A percentile compares a stretch with the other conserved stretches of the same genome.
Evolutionary conservation across 2,329 filamentous ascomycete genomes (phyloP).

Genomic region (Colletotrichum eleusines): DNA sequence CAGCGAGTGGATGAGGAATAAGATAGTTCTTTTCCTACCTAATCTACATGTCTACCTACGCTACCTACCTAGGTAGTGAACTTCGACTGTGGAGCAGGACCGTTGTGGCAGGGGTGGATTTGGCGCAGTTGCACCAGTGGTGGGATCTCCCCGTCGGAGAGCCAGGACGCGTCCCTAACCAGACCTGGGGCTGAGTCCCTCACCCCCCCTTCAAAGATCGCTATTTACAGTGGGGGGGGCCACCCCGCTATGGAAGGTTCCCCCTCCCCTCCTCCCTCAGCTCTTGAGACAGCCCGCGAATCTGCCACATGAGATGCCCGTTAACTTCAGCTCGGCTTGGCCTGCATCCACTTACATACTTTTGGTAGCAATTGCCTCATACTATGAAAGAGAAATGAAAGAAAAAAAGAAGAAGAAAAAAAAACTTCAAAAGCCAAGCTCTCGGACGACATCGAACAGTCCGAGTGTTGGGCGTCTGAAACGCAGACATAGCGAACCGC

Average conservation of each 20-base stretch:
- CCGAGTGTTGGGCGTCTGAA: conserved; percentile 10
- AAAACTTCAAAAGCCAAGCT: not conserved
- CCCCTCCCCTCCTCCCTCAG: conserved; percentile 9
- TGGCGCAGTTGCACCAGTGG: conserved; percentile 26
- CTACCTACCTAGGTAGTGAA: not conserved
- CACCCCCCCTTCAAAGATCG: not conserved
- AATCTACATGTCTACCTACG: too few species aligned
- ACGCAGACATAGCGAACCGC: not conserved
- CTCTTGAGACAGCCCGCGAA: conserved; percentile 25
- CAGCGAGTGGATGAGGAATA: not conserved
- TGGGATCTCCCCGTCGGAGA: not conserved
- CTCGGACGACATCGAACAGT: not conserved
- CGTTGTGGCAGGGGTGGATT: conserved; percentile 11
- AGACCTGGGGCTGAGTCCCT: conserved; percentile 9
- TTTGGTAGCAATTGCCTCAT: not conserved
- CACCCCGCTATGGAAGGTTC: conserved; percentile 22
- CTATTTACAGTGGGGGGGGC: conserved; percentile 17
- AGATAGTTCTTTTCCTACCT: too few species aligned
- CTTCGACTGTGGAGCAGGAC: not conserved
- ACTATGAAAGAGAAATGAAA: too few species aligned
- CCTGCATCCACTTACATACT: not conserved
- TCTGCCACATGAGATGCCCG: conserved; percentile 10
- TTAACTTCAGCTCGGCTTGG: conserved; percentile 16
- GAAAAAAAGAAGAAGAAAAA: not conserved
- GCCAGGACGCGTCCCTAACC: conserved; percentile 26